These are phyloP conservation scores for Lotmaria passim DNA, from an alignment of 208 protist genomes.

Conservation along the genomic window DNA sequence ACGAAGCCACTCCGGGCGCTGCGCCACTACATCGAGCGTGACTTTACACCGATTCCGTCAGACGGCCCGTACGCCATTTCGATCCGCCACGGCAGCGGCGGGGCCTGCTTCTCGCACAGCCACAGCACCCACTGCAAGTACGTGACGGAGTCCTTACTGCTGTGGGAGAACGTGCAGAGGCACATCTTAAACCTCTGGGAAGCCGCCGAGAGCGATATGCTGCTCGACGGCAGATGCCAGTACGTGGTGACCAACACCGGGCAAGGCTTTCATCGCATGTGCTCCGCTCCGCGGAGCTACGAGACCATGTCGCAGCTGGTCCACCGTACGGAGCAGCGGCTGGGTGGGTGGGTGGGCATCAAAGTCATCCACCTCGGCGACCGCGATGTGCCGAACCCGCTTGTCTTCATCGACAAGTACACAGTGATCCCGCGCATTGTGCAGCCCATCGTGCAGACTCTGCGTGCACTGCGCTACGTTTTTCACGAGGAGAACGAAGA, in stretches of 20 bases:
- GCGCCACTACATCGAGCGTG: constrained; percentile 49
- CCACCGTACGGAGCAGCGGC: constrained; percentile 64
- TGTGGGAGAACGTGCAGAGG: constrained; percentile 95
- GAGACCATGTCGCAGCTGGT: constrained; percentile 85
- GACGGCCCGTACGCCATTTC: constrained; percentile 44
- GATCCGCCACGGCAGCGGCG: constrained; percentile 59
- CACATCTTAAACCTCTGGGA: constrained; percentile 96
- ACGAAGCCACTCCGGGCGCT: constrained; percentile 73
- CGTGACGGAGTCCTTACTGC: constrained; percentile 94
- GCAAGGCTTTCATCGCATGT: constrained; percentile 96
- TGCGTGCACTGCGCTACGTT: constrained; percentile 73
- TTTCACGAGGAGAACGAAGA: constrained; percentile 50
- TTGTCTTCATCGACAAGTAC: constrained; percentile 99
- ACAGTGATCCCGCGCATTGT: constrained; percentile 95
- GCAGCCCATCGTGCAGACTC: constrained; percentile 89
- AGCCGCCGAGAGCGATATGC: constrained; percentile 93
- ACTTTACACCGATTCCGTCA: constrained; percentile 59
- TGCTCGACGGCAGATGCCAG: constrained; percentile 54
- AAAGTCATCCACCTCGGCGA: constrained; percentile 98
- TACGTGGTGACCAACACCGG: constrained; percentile 93
- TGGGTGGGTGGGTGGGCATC: constrained; percentile 95
- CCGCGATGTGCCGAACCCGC: constrained; percentile 96
- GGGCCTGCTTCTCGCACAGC: constrained; percentile 93
- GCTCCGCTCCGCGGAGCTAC: constrained; percentile 86
- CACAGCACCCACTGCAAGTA: constrained; percentile 96